Percentiles rank a stretch among this genome's conserved stretches.
phyloP scores from a whole-genome alignment of 495 filamentous ascomycete genomes.

The Lophiotrema nucula region DNA sequence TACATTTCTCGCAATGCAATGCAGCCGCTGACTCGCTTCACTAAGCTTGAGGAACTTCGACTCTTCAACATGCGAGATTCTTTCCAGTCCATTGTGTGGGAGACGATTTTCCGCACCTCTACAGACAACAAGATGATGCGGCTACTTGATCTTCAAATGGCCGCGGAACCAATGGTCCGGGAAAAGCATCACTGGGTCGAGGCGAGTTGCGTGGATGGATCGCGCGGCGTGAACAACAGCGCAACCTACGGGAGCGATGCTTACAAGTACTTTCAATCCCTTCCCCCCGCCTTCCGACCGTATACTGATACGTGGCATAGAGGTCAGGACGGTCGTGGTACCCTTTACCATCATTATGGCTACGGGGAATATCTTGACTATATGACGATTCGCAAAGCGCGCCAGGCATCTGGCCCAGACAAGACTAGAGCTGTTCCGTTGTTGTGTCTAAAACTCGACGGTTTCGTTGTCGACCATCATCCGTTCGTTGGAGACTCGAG shows the following conservation, averaged over 20 bases:
- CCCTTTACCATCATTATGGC: constrained; percentile 18
- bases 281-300: neutral
- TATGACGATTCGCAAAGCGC: constrained; percentile 21
- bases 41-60: constrained; percentile 13
- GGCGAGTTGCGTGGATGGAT: no score
- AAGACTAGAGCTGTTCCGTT: constrained; percentile 18
- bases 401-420: constrained; percentile 9
- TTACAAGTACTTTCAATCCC: neutral
- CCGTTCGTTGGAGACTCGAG: constrained; percentile 21
- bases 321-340: constrained; percentile 19
- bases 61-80: constrained; percentile 24
- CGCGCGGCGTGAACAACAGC: no score
- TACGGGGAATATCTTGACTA: constrained; percentile 29
- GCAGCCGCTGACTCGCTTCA: constrained; percentile 17
- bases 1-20: constrained; percentile 7
- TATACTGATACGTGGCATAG: constrained; percentile 2
- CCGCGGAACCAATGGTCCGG: neutral
- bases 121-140: constrained; percentile 9
- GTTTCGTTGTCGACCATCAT: constrained; percentile 26
- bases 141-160: constrained; percentile 21
- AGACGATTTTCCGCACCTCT: constrained; percentile 21
- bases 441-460: constrained; percentile 21
- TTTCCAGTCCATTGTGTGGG: constrained; percentile 27
- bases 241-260: no score
- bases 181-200: neutral